Conservation (phyloP, 2,329 filamentous ascomycete genomes). For the Furcasterigmium furcatum region DNA sequence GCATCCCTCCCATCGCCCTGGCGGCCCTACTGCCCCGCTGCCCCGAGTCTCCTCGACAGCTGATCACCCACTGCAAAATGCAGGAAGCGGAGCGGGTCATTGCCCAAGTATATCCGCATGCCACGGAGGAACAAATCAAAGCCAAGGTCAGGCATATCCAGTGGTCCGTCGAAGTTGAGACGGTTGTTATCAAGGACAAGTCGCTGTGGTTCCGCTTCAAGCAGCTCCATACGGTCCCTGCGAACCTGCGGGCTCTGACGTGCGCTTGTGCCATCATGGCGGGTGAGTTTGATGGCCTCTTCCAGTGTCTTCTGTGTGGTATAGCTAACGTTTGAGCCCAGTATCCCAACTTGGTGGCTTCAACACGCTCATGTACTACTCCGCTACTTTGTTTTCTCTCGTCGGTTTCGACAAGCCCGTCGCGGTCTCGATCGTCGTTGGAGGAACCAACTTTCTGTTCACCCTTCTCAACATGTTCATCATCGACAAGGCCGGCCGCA, state of each 20-base stretch:
- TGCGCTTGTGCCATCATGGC: constrained; percentile 47
- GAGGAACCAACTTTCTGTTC: constrained; percentile 46
- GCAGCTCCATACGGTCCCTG: constrained; percentile 40
- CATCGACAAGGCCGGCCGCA: constrained; percentile 41
- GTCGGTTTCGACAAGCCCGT: constrained; percentile 47
- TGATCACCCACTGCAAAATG: constrained; percentile 35
- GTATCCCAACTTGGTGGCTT: constrained; percentile 44
- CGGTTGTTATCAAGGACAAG: constrained; percentile 30
- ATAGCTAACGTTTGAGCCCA: too few species aligned
- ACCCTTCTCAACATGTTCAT: constrained; percentile 43
- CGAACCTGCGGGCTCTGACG: constrained; percentile 40
- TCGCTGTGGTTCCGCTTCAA: constrained; percentile 39
- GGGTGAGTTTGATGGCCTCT: constrained; percentile 18
- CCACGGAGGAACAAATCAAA: constrained; percentile 35
- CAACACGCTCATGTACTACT: constrained; percentile 20
- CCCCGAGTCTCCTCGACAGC: constrained; percentile 45
- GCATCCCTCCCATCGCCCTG: constrained; percentile 40
- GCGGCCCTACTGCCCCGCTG: constrained; percentile 39
- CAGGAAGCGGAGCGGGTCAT: constrained; percentile 38
- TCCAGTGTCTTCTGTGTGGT: too few species aligned
- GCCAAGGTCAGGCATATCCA: constrained; percentile 40
- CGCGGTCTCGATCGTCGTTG: constrained; percentile 41
- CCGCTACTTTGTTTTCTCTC: constrained; percentile 32
- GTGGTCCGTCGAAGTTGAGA: constrained; percentile 31
- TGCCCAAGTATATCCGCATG: constrained; percentile 35